Base-by-base conservation (phyloP, 805 yeast species). In the Sugiyamaella lignohabitans region DNA sequence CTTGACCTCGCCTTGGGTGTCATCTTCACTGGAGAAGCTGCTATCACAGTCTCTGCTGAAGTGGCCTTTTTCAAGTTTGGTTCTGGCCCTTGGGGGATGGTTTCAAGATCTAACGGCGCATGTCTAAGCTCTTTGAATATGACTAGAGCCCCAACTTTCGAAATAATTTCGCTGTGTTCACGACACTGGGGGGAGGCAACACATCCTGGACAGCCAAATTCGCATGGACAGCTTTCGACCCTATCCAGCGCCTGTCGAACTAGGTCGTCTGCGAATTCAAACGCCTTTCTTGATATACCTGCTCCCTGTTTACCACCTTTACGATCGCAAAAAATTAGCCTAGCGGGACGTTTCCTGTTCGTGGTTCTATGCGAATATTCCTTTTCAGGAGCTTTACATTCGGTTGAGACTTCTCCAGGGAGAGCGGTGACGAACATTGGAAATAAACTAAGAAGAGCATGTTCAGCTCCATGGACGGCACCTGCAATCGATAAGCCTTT, bases 321-420 rank as follows among this genome's bases (percentile, higher is more conserved):
- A 1, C 87, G 74, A 62, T 93, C 98, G 59, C 80, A 80, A 55
- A 93, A 84, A 1, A 89, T 79, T 42, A 93, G 67, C 45, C 98
- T 69, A 0, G 95, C 95, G 0, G 98, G 98, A 37, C 99, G 68
- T 47, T 75, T 77, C 36, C 98, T 68, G 16, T 65, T 64, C 0
- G 91, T 75, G 58, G 84, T 84, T 23, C 87, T 66, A 42, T 74
- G 73, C 1, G 96, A 86, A 71, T 91, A 86, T 60, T 93, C 99
- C 58, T 93, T 93, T 54, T 88, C 95, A 0, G 98, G 97, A 0
- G 98, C 97, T 59, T 93, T 93, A 64, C 99, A 93, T 63, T 93
- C 99, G 0, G 98, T 87, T 39, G 76, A 77, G 11, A 93, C 73
- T 56, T 93, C 98, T 2, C 59, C 60, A 1, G 65, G 63, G 0